phyloP scores from a whole-genome alignment of 768 basidiomycete species.

The Dictyophora rubrovolvata region DNA sequence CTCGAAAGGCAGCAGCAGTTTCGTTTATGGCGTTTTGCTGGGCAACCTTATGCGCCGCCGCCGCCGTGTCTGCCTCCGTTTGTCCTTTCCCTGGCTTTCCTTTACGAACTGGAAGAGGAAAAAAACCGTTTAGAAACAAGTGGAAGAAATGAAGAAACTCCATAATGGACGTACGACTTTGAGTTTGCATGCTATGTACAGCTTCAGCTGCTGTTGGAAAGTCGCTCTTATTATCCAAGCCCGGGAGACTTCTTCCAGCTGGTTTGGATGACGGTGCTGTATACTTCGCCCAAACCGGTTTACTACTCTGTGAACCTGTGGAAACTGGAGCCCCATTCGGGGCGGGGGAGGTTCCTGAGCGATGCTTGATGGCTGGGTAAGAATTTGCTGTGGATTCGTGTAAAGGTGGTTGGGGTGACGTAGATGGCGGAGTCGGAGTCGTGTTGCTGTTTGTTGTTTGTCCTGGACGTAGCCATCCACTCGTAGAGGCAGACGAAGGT shows the following conservation, averaged over 20 bases:
- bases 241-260: conserved; percentile 22
- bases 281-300: conserved; percentile 66
- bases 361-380: conserved; percentile 1
- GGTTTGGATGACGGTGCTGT: conserved; percentile 20
- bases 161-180: background rate
- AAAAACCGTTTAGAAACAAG: background rate
- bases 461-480: conserved; percentile 74
- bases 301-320: conserved; percentile 34
- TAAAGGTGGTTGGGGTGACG: conserved; percentile 26
- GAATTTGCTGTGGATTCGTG: conserved; percentile 15
- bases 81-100: conserved; percentile 26
- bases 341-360: background rate
- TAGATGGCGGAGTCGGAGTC: conserved; percentile 35
- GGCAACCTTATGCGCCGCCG: conserved; percentile 24
- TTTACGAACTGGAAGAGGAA: conserved; percentile 10
- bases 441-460: conserved; percentile 51
- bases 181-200: conserved; percentile 55
- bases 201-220: conserved; percentile 98
- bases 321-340: conserved; percentile 35
- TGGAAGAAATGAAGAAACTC: background rate
- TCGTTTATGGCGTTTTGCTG: conserved; percentile 61
- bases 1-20: conserved; percentile 89
- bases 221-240: conserved; percentile 43
- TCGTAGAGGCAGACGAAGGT: conserved; percentile 43
- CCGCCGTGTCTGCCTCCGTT: conserved; percentile 40